Conservation (phyloP, 441 rosid species). For the Aleurites moluccanus region DNA sequence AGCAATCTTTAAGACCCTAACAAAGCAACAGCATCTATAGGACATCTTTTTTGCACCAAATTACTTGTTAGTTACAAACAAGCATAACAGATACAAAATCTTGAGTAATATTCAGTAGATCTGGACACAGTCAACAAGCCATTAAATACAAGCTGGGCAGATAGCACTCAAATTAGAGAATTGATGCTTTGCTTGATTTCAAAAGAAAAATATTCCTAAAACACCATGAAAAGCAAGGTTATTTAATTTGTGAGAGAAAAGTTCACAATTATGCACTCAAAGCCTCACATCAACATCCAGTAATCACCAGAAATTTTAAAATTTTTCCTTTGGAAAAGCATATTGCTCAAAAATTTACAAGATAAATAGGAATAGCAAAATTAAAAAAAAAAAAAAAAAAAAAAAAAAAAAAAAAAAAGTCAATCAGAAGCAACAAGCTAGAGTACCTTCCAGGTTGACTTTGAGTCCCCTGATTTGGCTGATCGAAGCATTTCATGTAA, state of each 20-base stretch:
- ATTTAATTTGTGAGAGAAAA: not conserved
- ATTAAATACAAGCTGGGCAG: not conserved
- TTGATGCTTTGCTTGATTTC: not conserved
- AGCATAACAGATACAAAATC: too few relatives aligned
- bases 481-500: slow-evolving; percentile 88
- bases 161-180: not conserved
- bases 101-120: too few relatives aligned
- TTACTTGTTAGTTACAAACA: too few relatives aligned
- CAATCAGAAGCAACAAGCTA: slow-evolving; percentile 7
- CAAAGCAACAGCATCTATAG: not conserved
- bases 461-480: slow-evolving; percentile 69
- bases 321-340: not conserved
- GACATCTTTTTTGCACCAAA: too few relatives aligned
- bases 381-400: too few relatives aligned
- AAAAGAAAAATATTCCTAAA: not conserved
- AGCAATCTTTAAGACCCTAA: not conserved
- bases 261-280: not conserved
- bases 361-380: slow-evolving; percentile 13
- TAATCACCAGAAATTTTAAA: not conserved
- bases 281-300: not conserved
- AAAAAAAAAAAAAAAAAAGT: too few relatives aligned
- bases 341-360: not conserved
- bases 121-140: not conserved
- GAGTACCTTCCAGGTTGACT: slow-evolving; percentile 86
- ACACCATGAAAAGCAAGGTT: not conserved